Conservation (phyloP, 352 stramenopile species). For the Phytophthora europaea region DNA sequence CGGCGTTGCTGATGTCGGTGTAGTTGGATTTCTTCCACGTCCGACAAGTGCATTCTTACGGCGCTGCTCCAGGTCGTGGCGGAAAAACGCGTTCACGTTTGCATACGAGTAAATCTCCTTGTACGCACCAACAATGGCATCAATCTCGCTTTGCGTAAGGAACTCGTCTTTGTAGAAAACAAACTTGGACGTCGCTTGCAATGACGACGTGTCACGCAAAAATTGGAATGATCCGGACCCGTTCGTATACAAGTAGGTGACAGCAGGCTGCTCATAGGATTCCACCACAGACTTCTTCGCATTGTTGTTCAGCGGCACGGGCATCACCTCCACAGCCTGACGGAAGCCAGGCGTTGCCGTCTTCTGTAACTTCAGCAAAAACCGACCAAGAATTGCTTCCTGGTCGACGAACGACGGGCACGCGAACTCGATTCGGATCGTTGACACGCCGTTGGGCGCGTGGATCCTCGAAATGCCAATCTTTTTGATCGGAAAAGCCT, state of each 20-base stretch:
- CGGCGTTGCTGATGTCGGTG: conserved; percentile 17
- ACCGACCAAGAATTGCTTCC: conserved; percentile 77
- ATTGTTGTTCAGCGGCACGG: conserved; percentile 42
- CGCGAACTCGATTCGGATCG: conserved; percentile 86
- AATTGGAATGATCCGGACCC: conserved; percentile 89
- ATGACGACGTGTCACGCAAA: conserved; percentile 57
- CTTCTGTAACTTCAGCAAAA: conserved; percentile 69
- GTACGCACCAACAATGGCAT: conserved; percentile 86
- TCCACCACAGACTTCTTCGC: conserved; percentile 71
- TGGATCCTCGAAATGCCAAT: conserved; percentile 84
- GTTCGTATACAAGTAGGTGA: conserved; percentile 79
- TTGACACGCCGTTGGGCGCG: conserved; percentile 85
- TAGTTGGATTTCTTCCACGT: conserved; percentile 35
- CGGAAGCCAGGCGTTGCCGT: conserved; percentile 17
- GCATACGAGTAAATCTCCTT: conserved; percentile 87
- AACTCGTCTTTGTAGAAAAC: conserved; percentile 92
- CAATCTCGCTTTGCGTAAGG: conserved; percentile 71
- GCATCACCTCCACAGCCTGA: conserved; percentile 70
- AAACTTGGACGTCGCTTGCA: conserved; percentile 63
- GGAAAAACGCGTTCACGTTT: conserved; percentile 82
- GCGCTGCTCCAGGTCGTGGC: conserved; percentile 71
- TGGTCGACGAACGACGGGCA: conserved; percentile 82
- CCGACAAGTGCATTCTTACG: conserved; percentile 61
- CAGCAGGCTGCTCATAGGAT: conserved; percentile 73
- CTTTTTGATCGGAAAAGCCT: conserved; percentile 85